Conservation (phyloP, 2,329 filamentous ascomycete species). For the Claviceps sp. region DNA sequence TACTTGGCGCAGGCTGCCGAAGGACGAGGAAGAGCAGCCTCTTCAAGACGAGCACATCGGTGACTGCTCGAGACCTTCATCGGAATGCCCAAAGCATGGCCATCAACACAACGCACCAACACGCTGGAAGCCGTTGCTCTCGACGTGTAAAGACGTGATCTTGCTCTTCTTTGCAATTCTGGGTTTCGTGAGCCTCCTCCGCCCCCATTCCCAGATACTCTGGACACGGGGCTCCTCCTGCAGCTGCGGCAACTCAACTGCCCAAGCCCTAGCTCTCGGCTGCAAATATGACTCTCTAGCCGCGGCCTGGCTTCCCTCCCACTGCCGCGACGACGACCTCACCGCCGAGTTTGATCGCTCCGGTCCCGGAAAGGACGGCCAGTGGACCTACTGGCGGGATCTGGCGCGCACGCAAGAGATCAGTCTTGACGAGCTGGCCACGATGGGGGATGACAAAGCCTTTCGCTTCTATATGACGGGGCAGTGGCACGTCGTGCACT, state of each 20-base stretch:
- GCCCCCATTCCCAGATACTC: not conserved
- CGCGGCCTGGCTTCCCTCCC: conserved; percentile 20
- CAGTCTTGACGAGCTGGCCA: conserved; percentile 8
- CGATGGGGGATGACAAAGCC: conserved; percentile 7
- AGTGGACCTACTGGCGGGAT: conserved; percentile 20
- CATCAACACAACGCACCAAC: not conserved
- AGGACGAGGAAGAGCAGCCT: not conserved
- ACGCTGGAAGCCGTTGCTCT: not conserved
- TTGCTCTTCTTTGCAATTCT: not conserved
- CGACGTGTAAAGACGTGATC: not conserved
- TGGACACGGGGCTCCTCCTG: conserved; percentile 7
- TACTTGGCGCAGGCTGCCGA: not conserved
- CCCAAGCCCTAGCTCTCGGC: conserved; percentile 13
- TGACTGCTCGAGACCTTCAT: not conserved
- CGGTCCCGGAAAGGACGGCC: conserved; percentile 15
- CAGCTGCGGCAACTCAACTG: conserved; percentile 17
- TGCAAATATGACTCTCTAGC: conserved; percentile 22
- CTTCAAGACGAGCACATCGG: not conserved
- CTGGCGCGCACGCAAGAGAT: conserved; percentile 6
- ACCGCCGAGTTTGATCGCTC: conserved; percentile 18
- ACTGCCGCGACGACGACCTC: conserved; percentile 21
- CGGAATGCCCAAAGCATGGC: not conserved
- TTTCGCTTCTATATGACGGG: conserved; percentile 10
- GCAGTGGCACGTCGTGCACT: conserved; percentile 20
- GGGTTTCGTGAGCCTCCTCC: not conserved